Evolutionary conservation across 2,329 filamentous ascomycete species (phyloP).

Genomic region (Cytospora paraplurivora): DNA sequence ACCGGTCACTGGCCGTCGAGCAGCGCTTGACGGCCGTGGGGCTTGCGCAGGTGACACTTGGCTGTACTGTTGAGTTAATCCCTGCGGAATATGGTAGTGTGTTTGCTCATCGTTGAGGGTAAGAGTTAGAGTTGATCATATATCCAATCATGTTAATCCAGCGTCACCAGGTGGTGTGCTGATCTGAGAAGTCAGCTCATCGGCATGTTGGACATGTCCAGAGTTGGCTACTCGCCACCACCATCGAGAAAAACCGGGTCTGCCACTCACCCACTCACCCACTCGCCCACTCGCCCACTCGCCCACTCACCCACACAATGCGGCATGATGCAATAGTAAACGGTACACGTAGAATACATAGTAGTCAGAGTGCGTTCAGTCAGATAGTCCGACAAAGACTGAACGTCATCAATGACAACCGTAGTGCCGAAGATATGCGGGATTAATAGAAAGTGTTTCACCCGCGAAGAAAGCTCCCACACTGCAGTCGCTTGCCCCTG

Average conservation of each 20-base stretch:
- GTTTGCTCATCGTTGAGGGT: constrained; percentile 3
- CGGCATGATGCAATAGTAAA: constrained; percentile 12
- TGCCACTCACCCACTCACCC: not conserved
- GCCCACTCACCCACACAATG: not conserved
- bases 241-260: constrained; percentile 9
- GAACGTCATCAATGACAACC: constrained; percentile 13
- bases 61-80: constrained; percentile 12
- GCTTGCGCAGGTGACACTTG: not conserved
- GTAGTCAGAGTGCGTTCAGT: no score
- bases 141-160: constrained; percentile 13
- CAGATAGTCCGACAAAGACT: no score
- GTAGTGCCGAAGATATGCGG: not conserved
- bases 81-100: constrained; percentile 4
- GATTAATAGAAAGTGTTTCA: no score
- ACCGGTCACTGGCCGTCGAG: constrained; percentile 9
- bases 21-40: not conserved
- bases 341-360: not conserved
- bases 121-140: not conserved
- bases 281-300: not conserved
- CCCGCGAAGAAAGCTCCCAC: no score
- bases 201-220: constrained; percentile 4
- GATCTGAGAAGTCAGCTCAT: constrained; percentile 2
- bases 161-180: constrained; percentile 10
- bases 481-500: not conserved
- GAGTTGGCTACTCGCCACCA: constrained; percentile 12